Evolutionary conservation across 2,329 filamentous ascomycete species (phyloP), one percentile per base, ranked within the genome.

Genomic region (Cercospora sojina): DNA sequence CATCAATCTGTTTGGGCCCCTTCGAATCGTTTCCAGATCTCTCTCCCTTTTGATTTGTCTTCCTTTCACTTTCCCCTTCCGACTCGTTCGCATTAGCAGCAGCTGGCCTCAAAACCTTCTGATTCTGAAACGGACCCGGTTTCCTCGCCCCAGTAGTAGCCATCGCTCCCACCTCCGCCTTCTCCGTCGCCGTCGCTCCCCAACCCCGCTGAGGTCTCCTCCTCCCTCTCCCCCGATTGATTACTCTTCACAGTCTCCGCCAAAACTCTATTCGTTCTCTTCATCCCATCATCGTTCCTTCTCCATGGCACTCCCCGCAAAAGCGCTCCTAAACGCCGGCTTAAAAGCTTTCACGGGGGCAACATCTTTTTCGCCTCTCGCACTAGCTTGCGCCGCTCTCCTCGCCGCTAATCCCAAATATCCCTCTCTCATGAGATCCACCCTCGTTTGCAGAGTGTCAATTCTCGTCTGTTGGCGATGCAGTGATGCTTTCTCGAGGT

Each of bases 191-290:
- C 29, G 20, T 47, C 12, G 25, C 29, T 35, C 59, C 59, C 59
- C 59, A 62, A 13, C 43, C 59, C 31, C 38, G 16, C 10, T 32
- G 29, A 29, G 32, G 41, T 13, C 49, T 25, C 16, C 41, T n/a
- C 8, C 16, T 43, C 23, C 32, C 57, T 23, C n/a, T n/a, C 16
- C 27, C 13, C 58, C 23, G 16, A 43, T 43, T 25, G 16, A 43
- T 43, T 25, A 35, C 12, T 61, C 58, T 61, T 61, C 25, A 47
- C 58, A 6, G 32, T 35, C 23, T 59, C 57, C 20, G 57, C 57
- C 57, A 59, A 43, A 59, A 25, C 35, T 27, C 5, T 23, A n/a
- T 9, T 27, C 2, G 10, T 29, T n/a, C 35, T 43, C 18, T 31
- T 60, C 27, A 23, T 35, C n/a, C 23, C 35, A n/a, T n/a, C n/a